Percentiles rank a stretch among this genome's conserved stretches.
phyloP scores from a whole-genome alignment of 176 grass and related monocot genomes.

The Phoenix roebelenii region DNA sequence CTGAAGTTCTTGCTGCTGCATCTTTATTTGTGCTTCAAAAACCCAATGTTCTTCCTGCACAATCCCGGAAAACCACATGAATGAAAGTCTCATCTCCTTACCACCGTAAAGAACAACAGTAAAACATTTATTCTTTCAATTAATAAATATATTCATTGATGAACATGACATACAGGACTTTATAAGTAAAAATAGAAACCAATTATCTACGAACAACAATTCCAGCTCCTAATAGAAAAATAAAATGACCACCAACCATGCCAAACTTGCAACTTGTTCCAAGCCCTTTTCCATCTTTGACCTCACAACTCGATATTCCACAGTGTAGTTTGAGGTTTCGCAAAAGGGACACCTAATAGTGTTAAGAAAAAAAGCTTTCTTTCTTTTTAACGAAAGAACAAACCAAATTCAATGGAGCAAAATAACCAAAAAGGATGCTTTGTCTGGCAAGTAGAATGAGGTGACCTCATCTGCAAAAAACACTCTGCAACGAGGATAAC shows the following conservation, averaged over 20 bases:
- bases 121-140: no score
- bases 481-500: slow-evolving; percentile 58
- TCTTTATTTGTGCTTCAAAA: slow-evolving; percentile 93
- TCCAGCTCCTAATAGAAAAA: no score
- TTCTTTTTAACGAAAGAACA: background rate
- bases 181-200: no score
- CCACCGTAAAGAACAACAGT: no score
- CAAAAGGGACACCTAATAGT: slow-evolving; percentile 84
- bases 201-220: no score
- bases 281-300: slow-evolving; percentile 91
- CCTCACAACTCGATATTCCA: slow-evolving; percentile 85
- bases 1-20: slow-evolving; percentile 84
- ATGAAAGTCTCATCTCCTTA: no score
- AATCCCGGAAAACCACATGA: slow-evolving; percentile 8
- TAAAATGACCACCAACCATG: background rate
- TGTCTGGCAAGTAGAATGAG: slow-evolving; percentile 75
- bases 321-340: slow-evolving; percentile 89
- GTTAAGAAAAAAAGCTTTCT: slow-evolving; percentile 28
- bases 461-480: slow-evolving; percentile 90
- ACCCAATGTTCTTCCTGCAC: slow-evolving; percentile 83
- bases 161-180: no score
- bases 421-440: slow-evolving; percentile 68
- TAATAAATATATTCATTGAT: no score
- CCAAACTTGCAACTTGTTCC: slow-evolving; percentile 77
- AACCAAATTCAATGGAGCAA: background rate